These are phyloP conservation scores for Clarireedia hainanense DNA, from an alignment of 2,329 filamentous ascomycete species.

Conservation along the genomic window DNA sequence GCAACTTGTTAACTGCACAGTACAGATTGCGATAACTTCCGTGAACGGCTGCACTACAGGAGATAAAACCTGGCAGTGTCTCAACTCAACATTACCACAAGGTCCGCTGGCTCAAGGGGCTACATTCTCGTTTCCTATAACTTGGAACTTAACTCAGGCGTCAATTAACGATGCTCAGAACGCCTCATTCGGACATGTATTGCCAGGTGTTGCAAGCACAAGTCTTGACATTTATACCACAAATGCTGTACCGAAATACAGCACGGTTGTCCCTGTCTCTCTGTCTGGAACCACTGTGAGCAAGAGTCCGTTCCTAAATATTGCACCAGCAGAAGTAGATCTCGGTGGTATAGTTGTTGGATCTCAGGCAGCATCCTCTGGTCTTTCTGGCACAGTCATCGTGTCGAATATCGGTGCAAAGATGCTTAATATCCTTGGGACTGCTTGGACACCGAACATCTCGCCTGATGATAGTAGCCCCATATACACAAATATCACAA, in stretches of 20 bases:
- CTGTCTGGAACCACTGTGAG: slow-evolving; percentile 31
- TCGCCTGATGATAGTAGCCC: not conserved
- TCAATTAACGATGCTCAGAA: slow-evolving; percentile 21
- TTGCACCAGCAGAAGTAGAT: slow-evolving; percentile 32
- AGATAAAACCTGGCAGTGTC: slow-evolving; percentile 31
- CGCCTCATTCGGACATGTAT: slow-evolving; percentile 17
- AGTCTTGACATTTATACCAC: slow-evolving; percentile 37
- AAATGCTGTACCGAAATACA: slow-evolving; percentile 30
- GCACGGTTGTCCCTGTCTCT: slow-evolving; percentile 29
- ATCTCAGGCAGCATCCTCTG: slow-evolving; percentile 17
- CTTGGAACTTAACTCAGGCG: slow-evolving; percentile 33
- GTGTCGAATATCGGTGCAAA: not conserved
- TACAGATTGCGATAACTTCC: slow-evolving; percentile 27
- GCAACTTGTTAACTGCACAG: slow-evolving; percentile 23
- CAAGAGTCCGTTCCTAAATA: slow-evolving; percentile 25
- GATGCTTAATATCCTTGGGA: not conserved
- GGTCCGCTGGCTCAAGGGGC: slow-evolving; percentile 30
- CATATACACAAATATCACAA: not conserved
- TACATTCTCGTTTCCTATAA: slow-evolving; percentile 36
- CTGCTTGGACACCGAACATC: slow-evolving; percentile 1
- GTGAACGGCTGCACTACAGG: slow-evolving; percentile 29
- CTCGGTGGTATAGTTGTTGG: slow-evolving; percentile 44
- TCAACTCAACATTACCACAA: slow-evolving; percentile 32
- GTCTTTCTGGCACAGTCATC: slow-evolving; percentile 39
- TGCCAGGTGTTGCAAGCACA: not conserved